These are phyloP conservation scores for Delonix regia DNA, from an alignment of 306 rosid genomes.

Conservation along the genomic window DNA sequence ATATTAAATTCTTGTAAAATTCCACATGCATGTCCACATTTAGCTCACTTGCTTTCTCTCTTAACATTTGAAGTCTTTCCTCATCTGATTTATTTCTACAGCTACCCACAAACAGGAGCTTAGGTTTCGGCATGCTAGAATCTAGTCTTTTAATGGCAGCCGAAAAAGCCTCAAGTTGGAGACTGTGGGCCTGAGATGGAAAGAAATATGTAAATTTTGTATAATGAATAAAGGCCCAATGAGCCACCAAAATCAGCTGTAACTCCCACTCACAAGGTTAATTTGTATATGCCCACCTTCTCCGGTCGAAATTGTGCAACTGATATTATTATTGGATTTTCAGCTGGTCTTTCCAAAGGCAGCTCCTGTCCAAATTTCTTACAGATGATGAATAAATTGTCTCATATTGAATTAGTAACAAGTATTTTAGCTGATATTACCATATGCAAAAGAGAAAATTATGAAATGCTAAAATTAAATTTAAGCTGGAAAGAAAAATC, in stretches of 20 bases:
- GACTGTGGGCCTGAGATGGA: conserved; percentile 74
- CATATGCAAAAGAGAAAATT: neutral
- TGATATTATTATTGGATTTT: conserved; percentile 64
- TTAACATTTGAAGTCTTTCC: conserved; percentile 74
- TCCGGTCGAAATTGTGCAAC: conserved; percentile 99
- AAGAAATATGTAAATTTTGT: conserved; percentile 41
- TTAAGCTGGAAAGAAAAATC: neutral
- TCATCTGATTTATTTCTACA: conserved; percentile 87
- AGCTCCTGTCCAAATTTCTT: conserved; percentile 61
- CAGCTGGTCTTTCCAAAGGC: conserved; percentile 74
- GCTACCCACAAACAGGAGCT: conserved; percentile 91
- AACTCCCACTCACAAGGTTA: conserved; percentile 57
- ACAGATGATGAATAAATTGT: conserved; percentile 13
- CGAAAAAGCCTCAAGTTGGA: conserved; percentile 95
- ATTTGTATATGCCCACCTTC: conserved; percentile 75
- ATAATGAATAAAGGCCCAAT: conserved; percentile 40
- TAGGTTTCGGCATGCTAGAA: conserved; percentile 62
- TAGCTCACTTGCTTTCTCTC: conserved; percentile 68
- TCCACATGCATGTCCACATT: conserved; percentile 73
- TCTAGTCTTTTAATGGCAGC: conserved; percentile 68
- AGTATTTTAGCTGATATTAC: neutral
- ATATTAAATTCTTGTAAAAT: conserved; percentile 74
- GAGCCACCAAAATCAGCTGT: conserved; percentile 47
- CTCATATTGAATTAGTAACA: neutral
- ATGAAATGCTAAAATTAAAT: conserved; percentile 4